Evolutionary conservation across 768 basidiomycete genomes (phyloP), one percentile per base, ranked within the genome.

Genomic region (Leccinum fibrillosum): DNA sequence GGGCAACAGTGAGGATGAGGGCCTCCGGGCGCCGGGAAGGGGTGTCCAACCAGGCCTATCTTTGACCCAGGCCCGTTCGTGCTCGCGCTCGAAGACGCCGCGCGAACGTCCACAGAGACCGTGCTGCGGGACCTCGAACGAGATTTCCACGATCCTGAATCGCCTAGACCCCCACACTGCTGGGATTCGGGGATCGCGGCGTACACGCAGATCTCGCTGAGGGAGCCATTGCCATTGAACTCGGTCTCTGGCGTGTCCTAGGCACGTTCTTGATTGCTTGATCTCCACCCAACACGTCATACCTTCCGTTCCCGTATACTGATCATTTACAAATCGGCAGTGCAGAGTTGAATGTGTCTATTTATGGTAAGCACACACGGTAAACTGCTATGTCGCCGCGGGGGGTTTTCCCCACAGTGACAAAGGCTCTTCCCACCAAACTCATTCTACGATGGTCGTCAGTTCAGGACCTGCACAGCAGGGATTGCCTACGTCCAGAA

Each of bases 231-330:
- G 84, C 86, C 5, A 54, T 78, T 2, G 83, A 84, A 53, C 74
- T 89, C 1, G 81, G 84, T 2, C 68, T 90, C 44, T 82, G 80
- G 79, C 70, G 88, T 34, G 78, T 87, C 7, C 74, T 90, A 23
- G 86, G 86, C 86, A 62, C 49, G 81, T 48, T 11, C 3, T 3
- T 28, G 28, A 30, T 15, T 25, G 4, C n/a, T 30, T 32, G 9
- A 25, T 5, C 9, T 34, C 34, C 12, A 34, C n/a, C 39, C 2
- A 17, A 17, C 4, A 3, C 23, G 0, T 26, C 12, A 15, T 8
- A 13, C 28, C 4, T 19, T 19, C 3, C 25, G 9, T 26, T 30
- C 25, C 2, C 19, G 25, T 10, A 2, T 60, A 49, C 21, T 49
- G 48, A 55, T 32, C 32, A 1, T n/a, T 6, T 30, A 26, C 25